phyloP scores from a whole-genome alignment of 768 basidiomycete genomes.

The Roridomyces roridus region DNA sequence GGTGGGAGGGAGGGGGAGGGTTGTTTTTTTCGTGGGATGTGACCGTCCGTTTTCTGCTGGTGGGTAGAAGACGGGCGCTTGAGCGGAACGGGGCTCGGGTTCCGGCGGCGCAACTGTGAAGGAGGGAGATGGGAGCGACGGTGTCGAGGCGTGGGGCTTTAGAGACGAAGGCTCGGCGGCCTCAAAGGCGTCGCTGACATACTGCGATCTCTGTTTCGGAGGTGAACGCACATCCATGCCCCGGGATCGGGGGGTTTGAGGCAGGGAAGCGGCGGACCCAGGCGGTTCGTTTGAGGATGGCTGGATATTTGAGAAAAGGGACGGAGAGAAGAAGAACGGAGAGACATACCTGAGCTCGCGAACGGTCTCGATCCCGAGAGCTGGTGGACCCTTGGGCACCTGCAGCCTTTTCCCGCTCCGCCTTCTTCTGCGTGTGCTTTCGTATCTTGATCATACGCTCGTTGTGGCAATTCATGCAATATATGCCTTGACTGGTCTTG shows the following conservation, averaged over 20 bases:
- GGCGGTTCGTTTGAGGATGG: conserved; percentile 9
- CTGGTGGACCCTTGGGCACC: conserved; percentile 48
- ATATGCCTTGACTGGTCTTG: conserved; percentile 97
- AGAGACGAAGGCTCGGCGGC: conserved; percentile 26
- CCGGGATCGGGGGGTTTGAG: conserved; percentile 16
- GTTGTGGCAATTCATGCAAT: conserved; percentile 98
- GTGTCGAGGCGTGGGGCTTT: conserved; percentile 22
- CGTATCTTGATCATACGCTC: conserved; percentile 94
- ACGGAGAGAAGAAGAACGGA: conserved; percentile 4
- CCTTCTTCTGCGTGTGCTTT: conserved; percentile 89
- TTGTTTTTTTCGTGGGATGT: conserved; percentile 43
- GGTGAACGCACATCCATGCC: conserved; percentile 29
- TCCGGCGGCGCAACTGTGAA: conserved; percentile 51
- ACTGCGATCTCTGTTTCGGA: conserved; percentile 36
- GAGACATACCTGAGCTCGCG: conserved; percentile 48
- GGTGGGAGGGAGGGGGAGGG: conserved; percentile 43
- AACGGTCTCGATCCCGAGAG: conserved; percentile 46
- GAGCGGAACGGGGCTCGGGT: conserved; percentile 11
- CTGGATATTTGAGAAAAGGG: conserved; percentile 11
- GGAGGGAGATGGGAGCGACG: conserved; percentile 42
- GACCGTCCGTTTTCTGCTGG: conserved; percentile 11
- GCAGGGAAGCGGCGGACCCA: conserved; percentile 2
- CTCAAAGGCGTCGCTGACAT: conserved; percentile 46
- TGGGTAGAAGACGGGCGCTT: conserved; percentile 24
- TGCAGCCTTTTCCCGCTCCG: conserved; percentile 62